Base-by-base conservation (phyloP, 805 yeast species). In the Ogataea chonburiensis region DNA sequence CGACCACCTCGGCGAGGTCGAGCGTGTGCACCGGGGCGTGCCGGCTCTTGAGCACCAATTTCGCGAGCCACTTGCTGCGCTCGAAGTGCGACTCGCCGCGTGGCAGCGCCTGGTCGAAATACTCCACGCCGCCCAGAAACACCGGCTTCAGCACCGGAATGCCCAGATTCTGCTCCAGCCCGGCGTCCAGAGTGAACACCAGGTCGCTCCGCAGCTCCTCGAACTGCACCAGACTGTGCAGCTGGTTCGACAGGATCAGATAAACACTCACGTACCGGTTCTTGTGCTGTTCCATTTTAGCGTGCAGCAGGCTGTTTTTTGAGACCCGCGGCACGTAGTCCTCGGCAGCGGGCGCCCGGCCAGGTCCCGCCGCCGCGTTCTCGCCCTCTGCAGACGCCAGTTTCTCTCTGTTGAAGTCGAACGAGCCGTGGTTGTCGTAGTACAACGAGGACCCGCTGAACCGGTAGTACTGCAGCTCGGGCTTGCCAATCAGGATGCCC, bases 401-500 rank as follows among this genome's bases (percentile, higher is more conserved):
- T 18, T 37, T 32, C 23, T 49, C 42, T 20, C 41, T 52, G 31
- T 50, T 49, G 37, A 56, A 55, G 35, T 58, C 52, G 34, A 56
- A 59, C 0, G 58, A 51, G 0, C 61, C 64, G 37, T 60, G 61
- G 23, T 53, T 56, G 23, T 56, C 61, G 31, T 60, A 60, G 31
- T 58, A 59, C 16, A 81, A 58, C 13, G 81, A 73, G 1, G 77
- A 68, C 11, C 86, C 86, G 16, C 87, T 76, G 48, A 81, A 73
- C 47, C 95, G 73, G 42, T 71, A 71, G 52, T 83, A 82, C 43
- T 72, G 70, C 24, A 86, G 59, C 8, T 53, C 55, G 23, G 66
- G 66, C 50, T 85, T 77, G 2, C 96, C 96, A n/a, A 83, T 65
- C 10, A 87, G 53, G 28, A 82, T 67, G 0, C 89, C 84, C 57